Percentiles rank a stretch among this genome's conserved stretches.
These are phyloP conservation scores for Hysterangium stoloniferum DNA, from an alignment of 768 basidiomycete genomes.

Conservation along the genomic window DNA sequence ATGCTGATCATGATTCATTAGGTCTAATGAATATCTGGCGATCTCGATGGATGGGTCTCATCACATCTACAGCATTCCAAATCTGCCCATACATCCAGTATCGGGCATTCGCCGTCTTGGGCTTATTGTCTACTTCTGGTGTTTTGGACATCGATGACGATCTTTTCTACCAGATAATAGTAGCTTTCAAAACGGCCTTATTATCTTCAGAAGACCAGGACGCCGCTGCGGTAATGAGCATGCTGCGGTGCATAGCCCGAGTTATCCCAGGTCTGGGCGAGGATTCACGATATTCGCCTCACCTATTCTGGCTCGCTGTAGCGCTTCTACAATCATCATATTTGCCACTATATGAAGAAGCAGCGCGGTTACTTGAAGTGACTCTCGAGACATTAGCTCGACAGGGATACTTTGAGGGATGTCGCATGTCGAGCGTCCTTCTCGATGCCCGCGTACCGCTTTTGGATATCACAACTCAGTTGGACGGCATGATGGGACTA, in stretches of 20 bases:
- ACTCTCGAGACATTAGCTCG: constrained; percentile 57
- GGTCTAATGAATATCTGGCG: constrained; percentile 84
- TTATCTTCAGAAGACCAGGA: constrained; percentile 60
- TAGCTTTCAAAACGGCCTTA: constrained; percentile 73
- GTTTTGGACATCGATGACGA: constrained; percentile 66
- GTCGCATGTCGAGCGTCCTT: constrained; percentile 46
- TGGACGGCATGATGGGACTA: constrained; percentile 65
- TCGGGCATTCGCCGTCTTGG: constrained; percentile 77
- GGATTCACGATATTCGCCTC: constrained; percentile 63
- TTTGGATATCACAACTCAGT: constrained; percentile 60
- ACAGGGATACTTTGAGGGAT: constrained; percentile 49
- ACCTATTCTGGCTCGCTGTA: constrained; percentile 84
- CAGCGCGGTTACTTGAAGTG: constrained; percentile 56
- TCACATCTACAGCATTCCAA: constrained; percentile 86
- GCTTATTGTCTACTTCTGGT: constrained; percentile 72
- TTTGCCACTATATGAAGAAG: constrained; percentile 58
- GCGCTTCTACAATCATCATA: constrained; percentile 75
- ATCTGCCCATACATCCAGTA: constrained; percentile 82
- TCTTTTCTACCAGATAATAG: constrained; percentile 86
- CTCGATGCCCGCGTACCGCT: constrained; percentile 56
- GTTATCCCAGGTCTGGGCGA: constrained; percentile 63
- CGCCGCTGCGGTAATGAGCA: constrained; percentile 69
- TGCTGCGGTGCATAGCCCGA: constrained; percentile 79
- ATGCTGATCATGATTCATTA: constrained; percentile 22
- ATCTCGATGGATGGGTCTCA: constrained; percentile 87